Base-by-base conservation (phyloP, 805 yeast species). In the Wickerhamomyces queroliae region DNA sequence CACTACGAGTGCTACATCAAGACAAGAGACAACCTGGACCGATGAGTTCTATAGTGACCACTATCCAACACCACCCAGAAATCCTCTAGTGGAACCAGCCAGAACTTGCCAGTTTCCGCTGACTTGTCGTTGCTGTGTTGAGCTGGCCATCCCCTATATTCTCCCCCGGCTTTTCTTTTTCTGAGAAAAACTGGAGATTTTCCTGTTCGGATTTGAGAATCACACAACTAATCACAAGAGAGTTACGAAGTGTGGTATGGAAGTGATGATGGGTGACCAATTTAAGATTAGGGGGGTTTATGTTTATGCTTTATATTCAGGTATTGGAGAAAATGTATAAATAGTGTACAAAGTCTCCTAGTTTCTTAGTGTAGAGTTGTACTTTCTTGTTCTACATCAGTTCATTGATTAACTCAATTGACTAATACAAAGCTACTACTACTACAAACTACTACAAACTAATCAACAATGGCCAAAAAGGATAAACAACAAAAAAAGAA, bases 401-500 rank as follows among this genome's bases (percentile, higher is more conserved):
- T 28, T 28, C 17, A 28, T 13, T 28, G 5, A 16, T 16, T 28
- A 28, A 16, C 16, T 17, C n/a, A 17, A 26, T 26, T 12, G 9
- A 23, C 23, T 7, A 32, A 32, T 21, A n/a, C 16, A 32, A 15
- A 32, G 9, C 28, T 12, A 33, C 17, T 4, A 32, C 24, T 20
- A 8, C 19, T 4, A 9, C 6, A 8, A 20, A 12, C 24, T 13
- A 11, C 23, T 13, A 33, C 13, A 6, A n/a, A 6, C 20, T 28
- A 17, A 27, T 27, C 16, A 20, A 25, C 33, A 15, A 46, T 47
- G 51, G 49, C 45, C 21, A 44, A 44, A 26, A 48, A 46, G 17
- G 44, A 43, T 33, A 55, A 55, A 40, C 50, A 46, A 39, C 23
- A 33, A 36, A 48, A 50, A 33, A 51, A 48, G 47, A 49, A 39